A percentile compares a stretch with the other conserved stretches of the same genome.
These are phyloP conservation scores for Talaromyces proteolyticus DNA, from an alignment of 495 filamentous ascomycete species.

Conservation along the genomic window DNA sequence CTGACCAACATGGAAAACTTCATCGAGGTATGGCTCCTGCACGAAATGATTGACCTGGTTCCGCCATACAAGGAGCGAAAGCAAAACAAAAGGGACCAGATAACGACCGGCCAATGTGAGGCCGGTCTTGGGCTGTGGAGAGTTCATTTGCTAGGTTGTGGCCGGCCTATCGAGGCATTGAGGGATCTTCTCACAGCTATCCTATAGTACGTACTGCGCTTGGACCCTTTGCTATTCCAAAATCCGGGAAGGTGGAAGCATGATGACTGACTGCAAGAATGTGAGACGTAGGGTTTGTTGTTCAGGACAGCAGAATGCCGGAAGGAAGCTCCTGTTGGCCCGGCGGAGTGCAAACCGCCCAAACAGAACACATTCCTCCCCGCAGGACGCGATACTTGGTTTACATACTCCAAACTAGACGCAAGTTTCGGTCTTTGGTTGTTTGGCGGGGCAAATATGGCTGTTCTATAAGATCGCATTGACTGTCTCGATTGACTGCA, in stretches of 20 bases:
- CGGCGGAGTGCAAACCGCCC: slow-evolving; percentile 23
- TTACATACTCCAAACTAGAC: background rate
- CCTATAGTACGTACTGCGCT: background rate
- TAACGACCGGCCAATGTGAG: slow-evolving; percentile 37
- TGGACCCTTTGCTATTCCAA: background rate
- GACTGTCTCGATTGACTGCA: background rate
- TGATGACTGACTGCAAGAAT: slow-evolving; percentile 6
- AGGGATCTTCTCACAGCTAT: too few relatives aligned
- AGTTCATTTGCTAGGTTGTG: too few relatives aligned
- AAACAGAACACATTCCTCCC: slow-evolving; percentile 12
- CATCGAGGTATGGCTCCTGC: slow-evolving; percentile 85
- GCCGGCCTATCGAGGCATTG: background rate
- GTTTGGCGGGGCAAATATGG: background rate
- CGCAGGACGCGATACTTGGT: slow-evolving; percentile 1
- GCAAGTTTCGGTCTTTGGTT: background rate
- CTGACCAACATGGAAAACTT: slow-evolving; percentile 92
- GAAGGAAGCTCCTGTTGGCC: slow-evolving; percentile 7
- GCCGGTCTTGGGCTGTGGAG: slow-evolving; percentile 24
- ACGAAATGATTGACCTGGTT: slow-evolving; percentile 39
- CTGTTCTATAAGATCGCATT: background rate
- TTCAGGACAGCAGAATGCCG: background rate
- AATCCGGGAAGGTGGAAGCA: background rate
- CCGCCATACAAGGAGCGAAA: slow-evolving; percentile 28
- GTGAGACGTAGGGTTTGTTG: background rate
- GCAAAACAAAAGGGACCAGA: slow-evolving; percentile 32